Evolutionary conservation across 2,329 filamentous ascomycete species (phyloP).

Genomic region (Talaromyces rugulosus): DNA sequence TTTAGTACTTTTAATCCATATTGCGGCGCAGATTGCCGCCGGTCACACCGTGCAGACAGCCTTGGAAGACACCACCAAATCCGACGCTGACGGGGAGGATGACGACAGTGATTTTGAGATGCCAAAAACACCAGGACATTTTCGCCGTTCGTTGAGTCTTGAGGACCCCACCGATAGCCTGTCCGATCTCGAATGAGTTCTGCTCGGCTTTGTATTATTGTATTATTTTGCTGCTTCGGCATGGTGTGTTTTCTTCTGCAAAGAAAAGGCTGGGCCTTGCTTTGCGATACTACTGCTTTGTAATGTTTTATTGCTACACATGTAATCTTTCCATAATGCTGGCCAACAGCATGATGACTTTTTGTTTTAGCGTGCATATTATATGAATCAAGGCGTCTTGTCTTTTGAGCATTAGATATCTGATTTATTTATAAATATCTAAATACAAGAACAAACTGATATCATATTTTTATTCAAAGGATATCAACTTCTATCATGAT

Average conservation of each 20-base stretch:
- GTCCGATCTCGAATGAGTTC: constrained; percentile 8
- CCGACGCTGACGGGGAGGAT: constrained; percentile 18
- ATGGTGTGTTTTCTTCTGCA: neutral
- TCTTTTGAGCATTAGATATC: neutral
- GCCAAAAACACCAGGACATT: constrained; percentile 27
- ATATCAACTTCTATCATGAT: neutral
- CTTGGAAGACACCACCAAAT: constrained; percentile 3
- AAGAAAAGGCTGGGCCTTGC: neutral
- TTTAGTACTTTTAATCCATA: constrained; percentile 72
- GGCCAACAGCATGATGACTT: constrained; percentile 2
- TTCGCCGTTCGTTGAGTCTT: constrained; percentile 1
- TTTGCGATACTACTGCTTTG: neutral
- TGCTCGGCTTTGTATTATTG: neutral
- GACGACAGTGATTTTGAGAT: constrained; percentile 37
- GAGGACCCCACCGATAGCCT: constrained; percentile 2
- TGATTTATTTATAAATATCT: neutral
- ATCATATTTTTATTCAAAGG: neutral
- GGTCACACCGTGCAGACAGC: constrained; percentile 23
- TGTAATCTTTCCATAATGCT: neutral
- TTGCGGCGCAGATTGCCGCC: constrained; percentile 68
- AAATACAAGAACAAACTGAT: neutral
- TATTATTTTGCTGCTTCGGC: neutral
- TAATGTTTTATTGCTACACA: constrained; percentile 4
- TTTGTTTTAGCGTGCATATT: constrained; percentile 5
- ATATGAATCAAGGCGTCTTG: neutral